Percentiles rank a stretch among this genome's conserved stretches.
These are phyloP conservation scores for Thyridium curvatum DNA, from an alignment of 2,329 filamentous ascomycete genomes.

Conservation along the genomic window DNA sequence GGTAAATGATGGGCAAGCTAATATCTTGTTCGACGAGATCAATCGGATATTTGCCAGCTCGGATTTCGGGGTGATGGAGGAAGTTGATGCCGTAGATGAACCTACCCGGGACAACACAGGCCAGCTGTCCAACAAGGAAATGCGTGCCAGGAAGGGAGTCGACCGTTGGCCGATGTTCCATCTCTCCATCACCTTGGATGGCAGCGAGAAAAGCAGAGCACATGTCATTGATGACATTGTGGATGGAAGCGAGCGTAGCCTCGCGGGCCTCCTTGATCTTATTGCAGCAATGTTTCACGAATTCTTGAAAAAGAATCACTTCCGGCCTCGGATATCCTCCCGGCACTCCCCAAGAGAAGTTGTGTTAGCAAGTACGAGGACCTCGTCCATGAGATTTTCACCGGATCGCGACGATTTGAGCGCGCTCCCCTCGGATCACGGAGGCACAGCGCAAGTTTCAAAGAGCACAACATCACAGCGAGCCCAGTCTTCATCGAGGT, in stretches of 20 bases:
- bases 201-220: constrained; percentile 1
- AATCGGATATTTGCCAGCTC: constrained; percentile 74
- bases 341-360: no score
- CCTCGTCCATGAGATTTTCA: no score
- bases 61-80: constrained; percentile 62
- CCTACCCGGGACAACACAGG: constrained; percentile 31
- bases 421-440: no score
- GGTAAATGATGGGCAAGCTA: constrained; percentile 45
- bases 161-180: constrained; percentile 90
- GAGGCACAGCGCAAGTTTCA: no score
- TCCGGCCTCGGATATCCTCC: constrained; percentile 42
- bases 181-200: constrained; percentile 52
- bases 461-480: no score
- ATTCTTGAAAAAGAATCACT: constrained; percentile 69
- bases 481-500: constrained; percentile 3
- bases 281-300: constrained; percentile 63
- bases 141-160: constrained; percentile 56
- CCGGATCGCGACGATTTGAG: no score
- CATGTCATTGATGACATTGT: constrained; percentile 32
- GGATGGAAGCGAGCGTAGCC: constrained; percentile 35
- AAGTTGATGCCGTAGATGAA: constrained; percentile 29
- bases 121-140: constrained; percentile 41
- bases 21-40: constrained; percentile 68
- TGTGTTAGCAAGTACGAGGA: no score
- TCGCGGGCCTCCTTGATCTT: constrained; percentile 57